Evolutionary conservation across 164 flowering plant species (phyloP), one percentile per base, ranked within the genome.

Genomic region (Vitis rupestris): DNA sequence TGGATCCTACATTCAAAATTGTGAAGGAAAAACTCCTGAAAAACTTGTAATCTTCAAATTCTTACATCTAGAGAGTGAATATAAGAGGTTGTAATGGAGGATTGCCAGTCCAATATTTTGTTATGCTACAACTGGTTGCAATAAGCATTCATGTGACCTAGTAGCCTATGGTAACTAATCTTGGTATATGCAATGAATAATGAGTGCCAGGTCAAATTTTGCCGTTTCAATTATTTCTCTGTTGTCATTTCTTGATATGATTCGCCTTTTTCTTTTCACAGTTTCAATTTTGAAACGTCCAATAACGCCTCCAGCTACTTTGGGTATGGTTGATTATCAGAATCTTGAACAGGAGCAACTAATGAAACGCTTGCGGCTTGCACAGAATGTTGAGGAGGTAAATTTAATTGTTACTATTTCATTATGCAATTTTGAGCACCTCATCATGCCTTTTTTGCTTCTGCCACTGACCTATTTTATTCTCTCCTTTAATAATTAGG

Each of bases 311-410:
- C 89, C 94, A 69, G 68, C 84, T 64, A 79, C 80, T 55, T 73
- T 86, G n/a, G 91, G 92, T 49, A 83, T 86, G 88, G 74, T 87
- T 76, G 98, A 91, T 64, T 88, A 91, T 79, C 97, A 84, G 80
- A 82, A 59, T 82, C 72, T 87, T 61, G 96, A 93, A 67, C 94
- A 91, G 61, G 98, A 93, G 27, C 96, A 89, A 68, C 77, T 90
- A 51, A 88, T 93, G 89, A 93, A 93, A 74, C 87, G 96, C 31
- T 73, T 86, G 60, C 86, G 97, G 14, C 83, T 97, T 67, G 82
- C 90, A 48, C 92, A 83, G 66, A 80, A 95, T 49, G 77, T 85
- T 72, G 97, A 90, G 63, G 98, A 91, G 92, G 97, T 89, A 75
- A 68, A 10, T 50, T 56, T 16, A 47, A 27, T 30, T n/a, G 48